Percentiles rank a stretch among this genome's conserved stretches.
Conservation (phyloP, 495 filamentous ascomycete genomes). For the Lasiosphaeris hirsuta region DNA sequence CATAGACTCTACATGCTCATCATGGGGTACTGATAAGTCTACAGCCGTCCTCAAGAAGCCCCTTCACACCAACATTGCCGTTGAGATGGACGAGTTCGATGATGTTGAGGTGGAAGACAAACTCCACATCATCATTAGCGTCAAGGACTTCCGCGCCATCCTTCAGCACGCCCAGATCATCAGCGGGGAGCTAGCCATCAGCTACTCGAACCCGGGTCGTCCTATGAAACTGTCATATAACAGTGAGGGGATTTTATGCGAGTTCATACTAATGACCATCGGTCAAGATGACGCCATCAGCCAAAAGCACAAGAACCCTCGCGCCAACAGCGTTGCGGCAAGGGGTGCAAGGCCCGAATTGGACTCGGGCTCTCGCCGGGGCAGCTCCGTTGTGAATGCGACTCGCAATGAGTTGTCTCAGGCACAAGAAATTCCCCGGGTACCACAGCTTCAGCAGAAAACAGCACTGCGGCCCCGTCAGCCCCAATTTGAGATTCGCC, state of each 20-base stretch:
- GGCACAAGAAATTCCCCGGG: not conserved
- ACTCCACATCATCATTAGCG: slow-evolving; percentile 81
- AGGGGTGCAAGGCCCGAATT: slow-evolving; percentile 29
- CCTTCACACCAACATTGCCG: slow-evolving; percentile 84
- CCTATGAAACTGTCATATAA: slow-evolving; percentile 82
- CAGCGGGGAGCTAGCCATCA: slow-evolving; percentile 65
- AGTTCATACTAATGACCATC: slow-evolving; percentile 93
- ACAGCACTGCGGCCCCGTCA: slow-evolving; percentile 20
- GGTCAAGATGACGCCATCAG: slow-evolving; percentile 60
- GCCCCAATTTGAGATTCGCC: slow-evolving; percentile 34
- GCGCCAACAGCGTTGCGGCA: slow-evolving; percentile 25
- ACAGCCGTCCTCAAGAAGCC: slow-evolving; percentile 89
- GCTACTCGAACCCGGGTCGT: slow-evolving; percentile 73
- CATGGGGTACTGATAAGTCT: slow-evolving; percentile 7
- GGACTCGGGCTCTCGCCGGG: slow-evolving; percentile 37
- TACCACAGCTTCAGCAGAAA: slow-evolving; percentile 15
- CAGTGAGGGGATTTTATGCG: slow-evolving; percentile 68
- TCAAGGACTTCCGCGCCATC: slow-evolving; percentile 94
- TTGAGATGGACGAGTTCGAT: slow-evolving; percentile 84
- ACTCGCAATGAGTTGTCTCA: slow-evolving; percentile 12
- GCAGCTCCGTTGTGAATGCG: slow-evolving; percentile 26
- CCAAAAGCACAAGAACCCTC: slow-evolving; percentile 40
- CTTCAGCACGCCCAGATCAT: slow-evolving; percentile 78
- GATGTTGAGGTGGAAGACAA: slow-evolving; percentile 69
- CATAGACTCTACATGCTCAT: not conserved